These are phyloP conservation scores for Ogataea trehalophila DNA, from an alignment of 805 yeast species.

Conservation along the genomic window DNA sequence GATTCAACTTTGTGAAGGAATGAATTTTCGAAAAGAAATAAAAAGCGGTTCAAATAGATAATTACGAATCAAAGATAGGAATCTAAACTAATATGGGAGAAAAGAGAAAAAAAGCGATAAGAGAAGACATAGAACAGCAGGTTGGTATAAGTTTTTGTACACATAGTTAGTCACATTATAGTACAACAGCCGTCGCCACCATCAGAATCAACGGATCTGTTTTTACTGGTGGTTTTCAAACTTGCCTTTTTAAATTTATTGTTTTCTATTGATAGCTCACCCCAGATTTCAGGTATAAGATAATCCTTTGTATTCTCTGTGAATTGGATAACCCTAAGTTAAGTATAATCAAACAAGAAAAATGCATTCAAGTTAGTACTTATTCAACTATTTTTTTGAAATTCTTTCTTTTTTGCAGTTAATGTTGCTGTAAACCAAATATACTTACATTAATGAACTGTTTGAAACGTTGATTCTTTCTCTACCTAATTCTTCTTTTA, in stretches of 20 bases:
- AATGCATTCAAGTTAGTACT: background rate
- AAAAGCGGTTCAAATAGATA: background rate
- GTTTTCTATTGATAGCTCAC: slow-evolving; percentile 29
- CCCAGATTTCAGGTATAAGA: slow-evolving; percentile 43
- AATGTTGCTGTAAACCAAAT: slow-evolving; percentile 21
- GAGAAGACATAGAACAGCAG: background rate
- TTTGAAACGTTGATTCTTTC: slow-evolving; percentile 63
- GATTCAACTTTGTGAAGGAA: background rate
- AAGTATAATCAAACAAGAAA: slow-evolving; percentile 1
- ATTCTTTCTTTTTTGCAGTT: no score
- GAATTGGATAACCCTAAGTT: slow-evolving; percentile 35
- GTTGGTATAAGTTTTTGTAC: no score
- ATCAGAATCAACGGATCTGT: background rate
- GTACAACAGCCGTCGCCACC: slow-evolving; percentile 23
- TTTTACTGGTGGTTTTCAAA: background rate
- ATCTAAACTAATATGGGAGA: no score
- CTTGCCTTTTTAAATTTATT: slow-evolving; percentile 32
- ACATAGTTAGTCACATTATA: slow-evolving; percentile 18
- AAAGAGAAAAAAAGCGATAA: no score
- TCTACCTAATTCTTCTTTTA: slow-evolving; percentile 45
- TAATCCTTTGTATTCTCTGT: slow-evolving; percentile 42
- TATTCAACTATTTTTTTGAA: background rate
- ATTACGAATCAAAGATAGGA: no score
- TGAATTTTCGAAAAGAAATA: background rate
- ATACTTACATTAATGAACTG: slow-evolving; percentile 41